phyloP scores from a whole-genome alignment of 2,329 filamentous ascomycete genomes.

The Thelonectria blattea region DNA sequence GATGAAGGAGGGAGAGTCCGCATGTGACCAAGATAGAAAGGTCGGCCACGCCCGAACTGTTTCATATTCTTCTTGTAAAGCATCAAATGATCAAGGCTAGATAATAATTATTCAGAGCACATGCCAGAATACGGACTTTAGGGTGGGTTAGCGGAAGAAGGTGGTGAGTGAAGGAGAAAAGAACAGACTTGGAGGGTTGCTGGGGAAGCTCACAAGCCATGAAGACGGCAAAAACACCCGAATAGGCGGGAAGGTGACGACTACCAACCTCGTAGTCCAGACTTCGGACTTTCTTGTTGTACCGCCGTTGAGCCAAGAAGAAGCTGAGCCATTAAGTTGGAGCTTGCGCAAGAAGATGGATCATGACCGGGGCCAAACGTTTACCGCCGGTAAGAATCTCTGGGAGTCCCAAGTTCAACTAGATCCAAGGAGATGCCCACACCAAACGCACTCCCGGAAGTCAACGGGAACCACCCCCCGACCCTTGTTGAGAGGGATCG shows the following conservation, averaged over 20 bases:
- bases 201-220: constrained; percentile 25
- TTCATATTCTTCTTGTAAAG: not conserved
- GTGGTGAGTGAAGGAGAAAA: constrained; percentile 27
- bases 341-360: constrained; percentile 9
- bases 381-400: constrained; percentile 4
- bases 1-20: not conserved
- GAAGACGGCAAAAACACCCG: constrained; percentile 20
- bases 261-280: not conserved
- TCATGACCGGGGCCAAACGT: constrained; percentile 29
- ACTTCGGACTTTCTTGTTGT: not conserved
- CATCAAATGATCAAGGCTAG: no score
- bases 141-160: not conserved
- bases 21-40: not conserved
- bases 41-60: not conserved
- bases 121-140: constrained; percentile 9
- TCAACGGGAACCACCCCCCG: constrained; percentile 20
- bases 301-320: not conserved
- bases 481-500: constrained; percentile 26
- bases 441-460: constrained; percentile 13
- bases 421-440: constrained; percentile 33
- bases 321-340: not conserved
- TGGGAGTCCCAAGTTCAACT: constrained; percentile 13
- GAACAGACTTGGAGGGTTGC: constrained; percentile 34
- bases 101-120: no score
- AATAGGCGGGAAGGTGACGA: constrained; percentile 19